Evolutionary conservation across 208 protist species (phyloP).

Genomic region (Jaenimonas drosophilae): DNA sequence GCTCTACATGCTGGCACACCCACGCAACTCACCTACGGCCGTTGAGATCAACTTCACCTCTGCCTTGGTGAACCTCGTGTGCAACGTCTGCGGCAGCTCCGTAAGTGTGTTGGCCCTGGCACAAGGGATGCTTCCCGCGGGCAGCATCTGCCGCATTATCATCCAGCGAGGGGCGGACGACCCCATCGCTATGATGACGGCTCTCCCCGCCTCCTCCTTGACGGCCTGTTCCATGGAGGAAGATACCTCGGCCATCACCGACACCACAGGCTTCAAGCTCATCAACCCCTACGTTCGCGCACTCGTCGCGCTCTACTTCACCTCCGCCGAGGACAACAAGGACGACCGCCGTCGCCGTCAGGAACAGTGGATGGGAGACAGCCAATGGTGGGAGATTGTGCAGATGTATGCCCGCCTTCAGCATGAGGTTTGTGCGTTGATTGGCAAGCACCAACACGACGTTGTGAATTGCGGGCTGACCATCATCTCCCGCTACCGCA

Average conservation of each 20-base stretch:
- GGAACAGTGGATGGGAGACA: slow-evolving; percentile 39
- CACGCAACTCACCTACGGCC: slow-evolving; percentile 9
- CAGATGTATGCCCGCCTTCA: slow-evolving; percentile 17
- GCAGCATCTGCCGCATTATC: slow-evolving; percentile 19
- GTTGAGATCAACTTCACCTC: slow-evolving; percentile 40
- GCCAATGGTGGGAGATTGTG: slow-evolving; percentile 36
- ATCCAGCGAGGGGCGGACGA: slow-evolving; percentile 9
- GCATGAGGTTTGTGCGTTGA: slow-evolving; percentile 8
- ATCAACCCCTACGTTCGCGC: slow-evolving; percentile 51
- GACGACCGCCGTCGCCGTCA: slow-evolving; percentile 27
- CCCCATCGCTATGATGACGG: slow-evolving; percentile 10
- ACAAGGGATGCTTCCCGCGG: slow-evolving; percentile 33
- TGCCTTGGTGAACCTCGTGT: slow-evolving; percentile 58
- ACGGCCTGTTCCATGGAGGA: neutral
- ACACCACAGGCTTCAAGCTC: slow-evolving; percentile 21
- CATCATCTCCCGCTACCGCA: slow-evolving; percentile 25
- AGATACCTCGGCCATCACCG: slow-evolving; percentile 1
- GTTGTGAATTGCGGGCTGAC: slow-evolving; percentile 31
- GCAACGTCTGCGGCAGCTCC: slow-evolving; percentile 43
- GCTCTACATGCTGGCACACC: slow-evolving; percentile 22
- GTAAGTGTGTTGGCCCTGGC: slow-evolving; percentile 51
- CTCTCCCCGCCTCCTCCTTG: slow-evolving; percentile 5
- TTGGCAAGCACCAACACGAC: neutral
- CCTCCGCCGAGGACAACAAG: slow-evolving; percentile 28
- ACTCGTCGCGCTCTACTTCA: slow-evolving; percentile 53